These are phyloP conservation scores for Pezicula neosporulosa DNA, from an alignment of 2,329 filamentous ascomycete species.

Conservation along the genomic window DNA sequence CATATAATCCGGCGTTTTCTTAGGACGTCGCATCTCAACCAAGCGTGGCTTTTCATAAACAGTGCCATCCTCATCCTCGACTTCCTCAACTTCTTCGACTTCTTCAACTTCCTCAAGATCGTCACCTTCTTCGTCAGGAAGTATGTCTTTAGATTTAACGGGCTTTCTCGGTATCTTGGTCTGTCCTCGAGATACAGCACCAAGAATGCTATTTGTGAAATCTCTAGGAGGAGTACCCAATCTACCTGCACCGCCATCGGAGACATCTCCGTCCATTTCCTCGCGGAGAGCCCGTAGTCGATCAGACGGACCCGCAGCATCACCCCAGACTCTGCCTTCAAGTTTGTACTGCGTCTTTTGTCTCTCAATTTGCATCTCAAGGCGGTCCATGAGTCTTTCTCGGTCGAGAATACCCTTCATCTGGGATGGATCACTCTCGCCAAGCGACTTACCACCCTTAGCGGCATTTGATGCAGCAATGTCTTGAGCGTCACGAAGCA, in stretches of 20 bases:
- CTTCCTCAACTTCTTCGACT: constrained; percentile 33
- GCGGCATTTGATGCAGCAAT: constrained; percentile 82
- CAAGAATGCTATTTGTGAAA: constrained; percentile 70
- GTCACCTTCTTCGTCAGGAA: constrained; percentile 27
- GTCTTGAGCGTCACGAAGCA: constrained; percentile 96
- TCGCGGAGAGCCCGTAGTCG: constrained; percentile 87
- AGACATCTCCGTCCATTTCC: constrained; percentile 75
- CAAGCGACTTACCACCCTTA: constrained; percentile 51
- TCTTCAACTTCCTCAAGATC: constrained; percentile 34
- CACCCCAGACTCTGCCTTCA: constrained; percentile 87
- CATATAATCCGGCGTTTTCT: constrained; percentile 55
- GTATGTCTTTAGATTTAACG: constrained; percentile 33
- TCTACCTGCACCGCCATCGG: constrained; percentile 34
- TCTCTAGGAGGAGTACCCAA: constrained; percentile 50
- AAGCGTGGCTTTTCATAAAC: constrained; percentile 70
- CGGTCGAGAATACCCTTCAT: constrained; percentile 94
- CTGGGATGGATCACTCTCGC: constrained; percentile 64
- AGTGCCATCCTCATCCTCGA: constrained; percentile 47
- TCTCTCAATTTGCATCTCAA: constrained; percentile 92
- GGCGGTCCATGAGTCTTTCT: constrained; percentile 84
- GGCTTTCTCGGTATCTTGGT: constrained; percentile 55
- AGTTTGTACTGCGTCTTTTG: constrained; percentile 98
- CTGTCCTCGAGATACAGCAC: constrained; percentile 59
- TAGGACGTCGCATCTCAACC: constrained; percentile 73
- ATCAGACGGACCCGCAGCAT: constrained; percentile 81